phyloP scores from a whole-genome alignment of 1,139 yeast genomes.

The Taphrina pruni region DNA sequence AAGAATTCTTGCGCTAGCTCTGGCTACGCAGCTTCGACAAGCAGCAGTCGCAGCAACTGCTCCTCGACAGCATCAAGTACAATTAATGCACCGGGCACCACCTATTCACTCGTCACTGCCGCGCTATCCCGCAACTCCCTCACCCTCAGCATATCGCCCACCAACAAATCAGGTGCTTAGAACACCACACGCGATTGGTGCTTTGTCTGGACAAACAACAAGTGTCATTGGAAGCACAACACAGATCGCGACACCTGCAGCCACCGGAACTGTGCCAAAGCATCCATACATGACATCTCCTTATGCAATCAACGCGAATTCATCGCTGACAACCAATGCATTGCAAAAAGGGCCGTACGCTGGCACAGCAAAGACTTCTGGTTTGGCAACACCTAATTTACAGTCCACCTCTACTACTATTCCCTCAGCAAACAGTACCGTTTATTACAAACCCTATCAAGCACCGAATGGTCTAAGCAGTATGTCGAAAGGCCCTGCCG shows the following conservation, averaged over 20 bases:
- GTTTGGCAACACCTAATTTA: not conserved
- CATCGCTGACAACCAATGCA: not conserved
- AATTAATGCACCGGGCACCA: not conserved
- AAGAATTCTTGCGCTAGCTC: conserved; percentile 46
- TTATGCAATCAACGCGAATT: conserved; percentile 15
- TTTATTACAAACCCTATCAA: conserved; percentile 6
- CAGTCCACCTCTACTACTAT: not conserved
- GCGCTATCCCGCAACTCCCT: conserved; percentile 14
- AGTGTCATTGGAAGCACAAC: not conserved
- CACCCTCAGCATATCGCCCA: conserved; percentile 5
- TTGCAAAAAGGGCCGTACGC: not conserved
- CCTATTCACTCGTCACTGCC: not conserved
- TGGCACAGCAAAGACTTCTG: not conserved
- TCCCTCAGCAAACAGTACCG: not conserved
- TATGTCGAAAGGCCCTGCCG: not conserved
- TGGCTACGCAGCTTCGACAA: conserved; percentile 45
- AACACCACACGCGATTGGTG: not conserved
- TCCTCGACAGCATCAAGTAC: conserved; percentile 2
- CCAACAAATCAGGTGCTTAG: not conserved
- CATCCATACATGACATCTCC: conserved; percentile 3
- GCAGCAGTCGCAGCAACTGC: conserved; percentile 12
- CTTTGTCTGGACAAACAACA: not conserved
- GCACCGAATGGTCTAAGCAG: not conserved
- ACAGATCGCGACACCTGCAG: not conserved
- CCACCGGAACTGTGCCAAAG: conserved; percentile 3